A percentile compares a stretch with the other conserved stretches of the same genome.
Conservation (phyloP, 2,329 filamentous ascomycete genomes). For the Fusarium musae region DNA sequence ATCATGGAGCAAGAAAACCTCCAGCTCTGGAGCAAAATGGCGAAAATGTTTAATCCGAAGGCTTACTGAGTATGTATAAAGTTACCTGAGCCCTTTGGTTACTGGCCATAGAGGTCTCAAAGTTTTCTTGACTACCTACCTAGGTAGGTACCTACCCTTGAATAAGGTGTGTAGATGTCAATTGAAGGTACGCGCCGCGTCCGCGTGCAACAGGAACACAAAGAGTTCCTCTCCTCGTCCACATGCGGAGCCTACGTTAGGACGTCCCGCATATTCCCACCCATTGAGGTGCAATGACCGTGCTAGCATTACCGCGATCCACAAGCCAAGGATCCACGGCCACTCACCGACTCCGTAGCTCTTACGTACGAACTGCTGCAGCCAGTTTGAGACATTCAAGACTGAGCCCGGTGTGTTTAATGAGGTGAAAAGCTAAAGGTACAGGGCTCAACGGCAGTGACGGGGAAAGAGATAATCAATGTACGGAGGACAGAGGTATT, state of each 20-base stretch:
- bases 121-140: background rate
- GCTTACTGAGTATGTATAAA: background rate
- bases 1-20: background rate
- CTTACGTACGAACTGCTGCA: constrained; percentile 42
- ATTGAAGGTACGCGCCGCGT: constrained; percentile 35
- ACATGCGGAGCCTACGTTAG: constrained; percentile 29
- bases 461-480: constrained; percentile 8
- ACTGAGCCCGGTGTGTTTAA: background rate
- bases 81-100: background rate
- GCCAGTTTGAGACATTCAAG: constrained; percentile 25
- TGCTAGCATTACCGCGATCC: constrained; percentile 28
- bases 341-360: constrained; percentile 44
- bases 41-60: background rate
- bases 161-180: constrained; percentile 1
- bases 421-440: constrained; percentile 1
- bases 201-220: constrained; percentile 20
- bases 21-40: background rate
- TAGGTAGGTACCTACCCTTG: background rate
- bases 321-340: constrained; percentile 38
- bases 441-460: constrained; percentile 22
- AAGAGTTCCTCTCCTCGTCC: constrained; percentile 13
- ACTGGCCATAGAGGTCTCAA: background rate
- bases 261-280: constrained; percentile 33
- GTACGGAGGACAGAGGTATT: background rate
- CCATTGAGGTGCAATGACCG: constrained; percentile 34